Conservation (phyloP, 73 alveolate genomes). For the Paramecium bursaria region DNA sequence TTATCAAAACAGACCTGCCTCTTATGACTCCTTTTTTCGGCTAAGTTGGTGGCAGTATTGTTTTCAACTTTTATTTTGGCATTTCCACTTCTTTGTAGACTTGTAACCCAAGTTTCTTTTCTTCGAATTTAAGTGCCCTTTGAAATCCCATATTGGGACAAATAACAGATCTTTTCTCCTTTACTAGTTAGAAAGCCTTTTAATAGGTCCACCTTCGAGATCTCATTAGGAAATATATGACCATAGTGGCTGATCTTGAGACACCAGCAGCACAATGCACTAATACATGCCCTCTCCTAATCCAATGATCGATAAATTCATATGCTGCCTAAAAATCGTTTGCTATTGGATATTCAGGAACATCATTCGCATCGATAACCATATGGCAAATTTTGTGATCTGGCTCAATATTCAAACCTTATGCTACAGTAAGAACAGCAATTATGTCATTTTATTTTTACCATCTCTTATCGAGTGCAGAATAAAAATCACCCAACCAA, state of each 20-base stretch:
- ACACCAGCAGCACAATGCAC: conserved; percentile 83
- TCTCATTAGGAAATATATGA: conserved; percentile 77
- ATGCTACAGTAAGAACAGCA: conserved; percentile 40
- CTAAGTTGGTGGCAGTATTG: background rate
- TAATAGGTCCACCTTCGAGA: conserved; percentile 61
- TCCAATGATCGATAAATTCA: conserved; percentile 53
- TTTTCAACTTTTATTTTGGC: conserved; percentile 8
- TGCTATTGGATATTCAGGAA: conserved; percentile 8
- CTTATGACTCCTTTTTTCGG: conserved; percentile 32
- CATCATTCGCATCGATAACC: conserved; percentile 18
- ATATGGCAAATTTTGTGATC: background rate
- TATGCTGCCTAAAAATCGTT: conserved; percentile 15
- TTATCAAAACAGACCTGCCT: conserved; percentile 42
- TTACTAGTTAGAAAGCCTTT: conserved; percentile 62
- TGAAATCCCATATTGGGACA: conserved; percentile 72
- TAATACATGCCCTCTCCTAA: conserved; percentile 76
- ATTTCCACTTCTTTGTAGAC: conserved; percentile 16
- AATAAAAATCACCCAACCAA: conserved; percentile 28
- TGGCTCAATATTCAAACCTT: conserved; percentile 22
- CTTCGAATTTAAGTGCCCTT: conserved; percentile 31
- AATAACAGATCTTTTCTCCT: conserved; percentile 49
- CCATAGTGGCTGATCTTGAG: conserved; percentile 80
- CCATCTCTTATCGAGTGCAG: conserved; percentile 42
- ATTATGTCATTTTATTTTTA: background rate
- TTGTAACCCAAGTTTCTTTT: conserved; percentile 27